These are phyloP conservation scores for Funneliformis caledonium DNA, from an alignment of 371 early-diverging fungal genomes.

Conservation along the genomic window DNA sequence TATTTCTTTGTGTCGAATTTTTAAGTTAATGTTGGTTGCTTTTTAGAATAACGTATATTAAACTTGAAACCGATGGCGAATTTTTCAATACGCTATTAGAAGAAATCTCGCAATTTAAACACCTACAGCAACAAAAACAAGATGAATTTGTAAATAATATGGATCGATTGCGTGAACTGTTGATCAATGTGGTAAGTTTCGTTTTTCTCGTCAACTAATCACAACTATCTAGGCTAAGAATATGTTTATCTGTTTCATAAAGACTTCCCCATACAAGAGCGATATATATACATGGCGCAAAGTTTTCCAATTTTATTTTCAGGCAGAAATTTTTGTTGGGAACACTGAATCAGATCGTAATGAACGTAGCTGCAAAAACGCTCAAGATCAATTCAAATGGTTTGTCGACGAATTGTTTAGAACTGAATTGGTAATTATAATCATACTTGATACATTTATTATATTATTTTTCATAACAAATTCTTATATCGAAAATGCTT, in stretches of 20 bases:
- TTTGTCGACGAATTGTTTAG: conserved; percentile 59
- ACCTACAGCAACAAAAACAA: conserved; percentile 49
- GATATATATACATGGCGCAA: conserved; percentile 78
- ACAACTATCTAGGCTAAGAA: background rate
- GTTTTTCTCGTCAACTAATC: too few species aligned
- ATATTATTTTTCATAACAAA: background rate
- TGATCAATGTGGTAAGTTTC: conserved; percentile 51
- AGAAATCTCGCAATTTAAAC: conserved; percentile 53
- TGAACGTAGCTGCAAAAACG: conserved; percentile 55
- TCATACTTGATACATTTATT: conserved; percentile 42
- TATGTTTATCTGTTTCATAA: background rate
- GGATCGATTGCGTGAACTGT: conserved; percentile 51
- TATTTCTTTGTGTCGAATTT: background rate
- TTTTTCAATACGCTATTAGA: conserved; percentile 62
- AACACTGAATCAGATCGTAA: conserved; percentile 54
- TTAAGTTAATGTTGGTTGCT: background rate
- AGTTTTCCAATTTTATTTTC: conserved; percentile 71
- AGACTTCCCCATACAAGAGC: conserved; percentile 59
- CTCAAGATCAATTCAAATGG: conserved; percentile 63
- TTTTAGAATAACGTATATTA: conserved; percentile 55
- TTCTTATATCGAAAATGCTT: background rate
- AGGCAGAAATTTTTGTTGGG: conserved; percentile 70
- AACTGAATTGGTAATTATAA: conserved; percentile 48
- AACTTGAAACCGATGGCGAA: conserved; percentile 62
- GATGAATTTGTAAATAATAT: conserved; percentile 55